Percentiles rank a stretch among this genome's conserved stretches.
phyloP scores from a whole-genome alignment of 345 rosid species.

The Salix udensis region DNA sequence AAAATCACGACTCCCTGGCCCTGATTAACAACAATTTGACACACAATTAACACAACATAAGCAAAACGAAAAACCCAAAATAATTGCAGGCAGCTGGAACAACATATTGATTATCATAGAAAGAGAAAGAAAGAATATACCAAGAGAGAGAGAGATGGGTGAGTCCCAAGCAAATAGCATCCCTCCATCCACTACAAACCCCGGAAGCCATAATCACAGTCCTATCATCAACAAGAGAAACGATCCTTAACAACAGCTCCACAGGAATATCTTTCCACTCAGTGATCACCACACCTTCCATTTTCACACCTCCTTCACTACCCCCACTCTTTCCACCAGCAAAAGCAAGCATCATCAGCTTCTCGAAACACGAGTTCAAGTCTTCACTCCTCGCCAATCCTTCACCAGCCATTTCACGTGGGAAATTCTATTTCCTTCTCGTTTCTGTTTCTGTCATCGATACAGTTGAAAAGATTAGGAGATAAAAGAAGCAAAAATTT shows the following conservation, averaged over 20 bases:
- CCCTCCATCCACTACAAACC: slow-evolving; percentile 93
- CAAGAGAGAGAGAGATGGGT: slow-evolving; percentile 76
- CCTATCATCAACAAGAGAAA: slow-evolving; percentile 74
- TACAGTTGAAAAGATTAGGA: neutral
- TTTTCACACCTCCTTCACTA: slow-evolving; percentile 16
- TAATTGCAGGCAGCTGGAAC: neutral
- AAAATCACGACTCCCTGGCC: neutral
- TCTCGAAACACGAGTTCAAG: slow-evolving; percentile 56
- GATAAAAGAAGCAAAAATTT: neutral
- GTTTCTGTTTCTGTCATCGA: slow-evolving; percentile 34
- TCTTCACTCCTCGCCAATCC: slow-evolving; percentile 39
- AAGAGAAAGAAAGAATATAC: slow-evolving; percentile 32
- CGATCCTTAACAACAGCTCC: slow-evolving; percentile 68
- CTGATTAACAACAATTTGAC: neutral
- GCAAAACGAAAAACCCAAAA: neutral
- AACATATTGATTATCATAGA: neutral
- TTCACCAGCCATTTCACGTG: slow-evolving; percentile 31
- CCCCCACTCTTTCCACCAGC: slow-evolving; percentile 21
- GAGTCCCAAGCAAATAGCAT: slow-evolving; percentile 70
- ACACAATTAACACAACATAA: neutral
- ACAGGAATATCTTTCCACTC: slow-evolving; percentile 92
- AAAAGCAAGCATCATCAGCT: slow-evolving; percentile 41
- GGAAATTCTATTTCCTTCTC: slow-evolving; percentile 20
- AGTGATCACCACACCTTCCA: slow-evolving; percentile 49
- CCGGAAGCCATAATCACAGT: slow-evolving; percentile 73